phyloP scores from a whole-genome alignment of 139 green algal genomes.

The Prasinococcaceae sp. region DNA sequence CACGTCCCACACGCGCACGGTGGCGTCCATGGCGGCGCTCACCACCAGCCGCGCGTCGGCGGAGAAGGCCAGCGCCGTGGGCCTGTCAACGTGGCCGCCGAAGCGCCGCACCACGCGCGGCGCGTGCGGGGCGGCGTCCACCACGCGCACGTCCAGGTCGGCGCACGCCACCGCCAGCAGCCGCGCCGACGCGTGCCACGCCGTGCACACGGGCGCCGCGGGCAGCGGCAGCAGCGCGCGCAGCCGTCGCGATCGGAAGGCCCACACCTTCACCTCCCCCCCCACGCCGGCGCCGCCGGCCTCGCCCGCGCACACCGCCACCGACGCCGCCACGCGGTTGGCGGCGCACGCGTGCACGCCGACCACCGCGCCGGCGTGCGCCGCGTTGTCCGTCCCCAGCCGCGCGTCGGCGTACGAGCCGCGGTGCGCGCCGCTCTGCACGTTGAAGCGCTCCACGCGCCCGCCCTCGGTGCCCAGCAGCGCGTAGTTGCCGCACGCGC shows the following conservation, averaged over 20 bases:
- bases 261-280: conserved; percentile 40
- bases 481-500: conserved; percentile 88
- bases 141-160: conserved; percentile 44
- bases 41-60: conserved; percentile 61
- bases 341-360: conserved; percentile 41
- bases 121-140: conserved; percentile 22
- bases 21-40: conserved; percentile 64
- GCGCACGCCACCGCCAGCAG: conserved; percentile 41
- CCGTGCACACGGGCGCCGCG: not conserved
- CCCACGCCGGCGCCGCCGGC: conserved; percentile 33
- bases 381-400: conserved; percentile 7
- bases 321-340: conserved; percentile 31
- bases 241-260: conserved; percentile 50
- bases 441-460: conserved; percentile 84
- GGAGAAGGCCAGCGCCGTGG: conserved; percentile 35
- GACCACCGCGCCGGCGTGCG: conserved; percentile 51
- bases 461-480: conserved; percentile 64
- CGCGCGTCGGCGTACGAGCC: conserved; percentile 14
- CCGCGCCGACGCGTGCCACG: conserved; percentile 8
- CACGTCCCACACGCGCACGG: conserved; percentile 80
- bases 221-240: conserved; percentile 10
- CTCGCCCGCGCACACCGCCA: not conserved
- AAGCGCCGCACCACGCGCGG: conserved; percentile 63
- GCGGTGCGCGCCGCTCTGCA: conserved; percentile 58
- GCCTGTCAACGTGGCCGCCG: conserved; percentile 54